phyloP scores from a whole-genome alignment of 169 alveolate species.

The Perkinsus chesapeaki region DNA sequence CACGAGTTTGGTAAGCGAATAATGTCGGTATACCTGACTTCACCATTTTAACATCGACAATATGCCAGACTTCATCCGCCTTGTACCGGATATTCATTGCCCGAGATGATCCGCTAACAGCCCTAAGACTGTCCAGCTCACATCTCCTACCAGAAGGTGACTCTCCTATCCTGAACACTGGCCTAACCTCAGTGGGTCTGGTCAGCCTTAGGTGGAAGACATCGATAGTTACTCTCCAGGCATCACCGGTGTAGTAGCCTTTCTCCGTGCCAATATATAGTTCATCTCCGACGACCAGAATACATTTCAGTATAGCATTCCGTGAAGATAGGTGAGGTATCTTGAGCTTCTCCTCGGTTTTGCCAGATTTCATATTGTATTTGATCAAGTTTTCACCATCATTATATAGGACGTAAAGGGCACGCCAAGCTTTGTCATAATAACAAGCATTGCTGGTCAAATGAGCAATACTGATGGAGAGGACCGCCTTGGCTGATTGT shows the following conservation, averaged over 20 bases:
- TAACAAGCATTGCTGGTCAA: background rate
- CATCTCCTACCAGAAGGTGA: background rate
- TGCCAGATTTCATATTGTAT: background rate
- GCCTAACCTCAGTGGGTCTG: background rate
- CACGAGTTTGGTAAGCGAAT: no score
- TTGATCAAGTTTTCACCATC: background rate
- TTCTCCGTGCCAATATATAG: background rate
- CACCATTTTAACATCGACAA: background rate
- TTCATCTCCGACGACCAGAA: background rate
- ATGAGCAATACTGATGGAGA: background rate
- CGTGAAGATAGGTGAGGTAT: background rate
- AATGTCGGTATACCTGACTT: background rate
- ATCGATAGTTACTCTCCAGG: background rate
- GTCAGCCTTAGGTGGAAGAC: background rate
- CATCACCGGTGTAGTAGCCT: background rate
- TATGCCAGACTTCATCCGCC: background rate
- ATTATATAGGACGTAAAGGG: background rate
- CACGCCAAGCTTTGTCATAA: background rate
- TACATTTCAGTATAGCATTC: background rate
- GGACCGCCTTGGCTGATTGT: background rate
- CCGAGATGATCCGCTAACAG: background rate
- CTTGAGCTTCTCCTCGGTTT: background rate
- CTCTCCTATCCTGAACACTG: background rate
- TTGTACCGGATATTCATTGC: background rate
- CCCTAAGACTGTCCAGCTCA: background rate